These are phyloP conservation scores for Microcyclosporella mali DNA, from an alignment of 2,329 filamentous ascomycete species.

Conservation along the genomic window DNA sequence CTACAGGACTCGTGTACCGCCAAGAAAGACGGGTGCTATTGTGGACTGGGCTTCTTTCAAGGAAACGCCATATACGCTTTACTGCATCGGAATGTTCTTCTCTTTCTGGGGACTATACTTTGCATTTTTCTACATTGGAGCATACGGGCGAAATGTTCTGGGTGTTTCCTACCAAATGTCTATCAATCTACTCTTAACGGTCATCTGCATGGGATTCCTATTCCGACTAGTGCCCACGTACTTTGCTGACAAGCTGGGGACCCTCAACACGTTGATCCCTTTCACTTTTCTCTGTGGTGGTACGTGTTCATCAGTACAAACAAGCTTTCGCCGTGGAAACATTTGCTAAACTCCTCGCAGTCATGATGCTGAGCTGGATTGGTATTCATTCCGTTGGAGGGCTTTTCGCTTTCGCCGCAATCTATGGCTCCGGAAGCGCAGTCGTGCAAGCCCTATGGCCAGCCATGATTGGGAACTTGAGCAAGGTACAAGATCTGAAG, in stretches of 20 bases:
- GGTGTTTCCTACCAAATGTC: slow-evolving; percentile 45
- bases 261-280: slow-evolving; percentile 52
- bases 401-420: slow-evolving; percentile 40
- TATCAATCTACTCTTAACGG: slow-evolving; percentile 51
- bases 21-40: slow-evolving; percentile 38
- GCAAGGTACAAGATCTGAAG: slow-evolving; percentile 37
- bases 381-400: slow-evolving; percentile 38
- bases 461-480: slow-evolving; percentile 38
- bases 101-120: slow-evolving; percentile 38
- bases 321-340: too few species aligned
- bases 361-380: slow-evolving; percentile 53
- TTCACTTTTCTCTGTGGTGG: slow-evolving; percentile 40
- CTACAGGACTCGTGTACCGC: slow-evolving; percentile 37
- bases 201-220: slow-evolving; percentile 52
- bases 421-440: slow-evolving; percentile 42
- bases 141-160: slow-evolving; percentile 34
- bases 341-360: not conserved
- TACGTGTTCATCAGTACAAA: too few species aligned
- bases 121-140: slow-evolving; percentile 42
- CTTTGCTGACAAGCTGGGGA: slow-evolving; percentile 51
- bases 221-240: slow-evolving; percentile 50
- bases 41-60: slow-evolving; percentile 38
- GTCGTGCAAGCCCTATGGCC: slow-evolving; percentile 44
- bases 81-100: slow-evolving; percentile 45
- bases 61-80: slow-evolving; percentile 37